Conservation (phyloP, 1,284 basidiomycete genomes). For the Takashimella koratensis region DNA sequence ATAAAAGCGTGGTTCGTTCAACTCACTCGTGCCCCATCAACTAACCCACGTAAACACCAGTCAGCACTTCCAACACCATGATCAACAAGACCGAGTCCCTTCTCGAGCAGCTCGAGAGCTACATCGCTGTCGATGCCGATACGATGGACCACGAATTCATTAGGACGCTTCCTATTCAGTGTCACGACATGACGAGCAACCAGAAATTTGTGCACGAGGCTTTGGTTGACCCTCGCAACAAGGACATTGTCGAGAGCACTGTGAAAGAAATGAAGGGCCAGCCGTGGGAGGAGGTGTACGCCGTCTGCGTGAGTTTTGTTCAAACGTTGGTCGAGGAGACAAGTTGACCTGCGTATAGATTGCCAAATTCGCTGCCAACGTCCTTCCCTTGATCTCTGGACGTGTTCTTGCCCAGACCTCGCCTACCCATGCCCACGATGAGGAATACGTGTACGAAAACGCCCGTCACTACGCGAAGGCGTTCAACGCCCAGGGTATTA, state of each 20-base stretch:
- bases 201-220: conserved; percentile 30
- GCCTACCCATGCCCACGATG: conserved; percentile 13
- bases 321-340: neutral
- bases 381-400: conserved; percentile 18
- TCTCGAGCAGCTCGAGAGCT: conserved; percentile 34
- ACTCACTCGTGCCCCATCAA: too few species aligned
- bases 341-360: conserved; percentile 1
- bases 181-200: conserved; percentile 38
- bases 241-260: conserved; percentile 26
- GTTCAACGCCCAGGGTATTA: conserved; percentile 19
- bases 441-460: conserved; percentile 10
- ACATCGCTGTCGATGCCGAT: conserved; percentile 32
- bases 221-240: conserved; percentile 27
- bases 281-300: conserved; percentile 27
- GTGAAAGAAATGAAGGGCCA: conserved; percentile 24
- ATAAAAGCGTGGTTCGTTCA: too few species aligned
- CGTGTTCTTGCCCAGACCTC: conserved; percentile 21
- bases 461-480: conserved; percentile 13
- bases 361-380: conserved; percentile 13
- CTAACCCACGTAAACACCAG: neutral
- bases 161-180: conserved; percentile 25
- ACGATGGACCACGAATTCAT: conserved; percentile 28
- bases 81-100: conserved; percentile 17
- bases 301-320: conserved; percentile 25
- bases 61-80: conserved; percentile 9